Conservation (phyloP, 1,284 basidiomycete genomes). For the Sporisorium scitamineum region DNA sequence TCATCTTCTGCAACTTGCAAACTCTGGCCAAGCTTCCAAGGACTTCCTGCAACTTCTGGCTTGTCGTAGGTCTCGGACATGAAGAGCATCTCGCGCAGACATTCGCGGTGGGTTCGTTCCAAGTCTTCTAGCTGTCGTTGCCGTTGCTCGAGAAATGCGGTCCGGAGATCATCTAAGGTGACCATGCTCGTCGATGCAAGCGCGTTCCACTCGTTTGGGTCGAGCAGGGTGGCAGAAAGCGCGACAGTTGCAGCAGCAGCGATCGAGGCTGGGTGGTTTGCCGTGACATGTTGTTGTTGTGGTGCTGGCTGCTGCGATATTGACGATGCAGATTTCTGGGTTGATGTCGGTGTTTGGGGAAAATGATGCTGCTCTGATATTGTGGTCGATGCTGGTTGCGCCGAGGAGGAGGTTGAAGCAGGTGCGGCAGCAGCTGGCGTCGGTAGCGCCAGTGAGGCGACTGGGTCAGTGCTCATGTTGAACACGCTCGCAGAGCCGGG, state of each 20-base stretch:
- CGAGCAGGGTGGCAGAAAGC: constrained; percentile 41
- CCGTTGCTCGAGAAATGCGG: constrained; percentile 41
- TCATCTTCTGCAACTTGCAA: constrained; percentile 38
- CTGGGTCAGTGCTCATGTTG: constrained; percentile 33
- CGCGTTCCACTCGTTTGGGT: constrained; percentile 51
- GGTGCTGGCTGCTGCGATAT: constrained; percentile 4
- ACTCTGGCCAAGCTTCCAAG: constrained; percentile 42
- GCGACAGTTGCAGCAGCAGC: constrained; percentile 48
- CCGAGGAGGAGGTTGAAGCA: not conserved
- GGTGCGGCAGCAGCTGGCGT: constrained; percentile 17
- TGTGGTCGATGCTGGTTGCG: not conserved
- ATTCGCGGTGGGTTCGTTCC: constrained; percentile 27
- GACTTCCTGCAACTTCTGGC: constrained; percentile 34
- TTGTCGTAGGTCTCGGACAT: constrained; percentile 48
- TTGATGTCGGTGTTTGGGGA: constrained; percentile 15
- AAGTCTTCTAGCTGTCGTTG: constrained; percentile 42
- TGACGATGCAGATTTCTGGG: constrained; percentile 14
- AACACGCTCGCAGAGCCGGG: not conserved
- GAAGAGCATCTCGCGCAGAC: constrained; percentile 45
- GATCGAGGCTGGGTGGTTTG: constrained; percentile 48
- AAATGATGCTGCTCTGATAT: constrained; percentile 13
- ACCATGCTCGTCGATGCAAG: constrained; percentile 54
- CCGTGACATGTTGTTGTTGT: constrained; percentile 25
- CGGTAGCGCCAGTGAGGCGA: constrained; percentile 31
- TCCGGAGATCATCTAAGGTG: constrained; percentile 41